A percentile compares a stretch with the other conserved stretches of the same genome.
Evolutionary conservation across 495 filamentous ascomycete genomes (phyloP).

Genomic region (Tuber indicum): DNA sequence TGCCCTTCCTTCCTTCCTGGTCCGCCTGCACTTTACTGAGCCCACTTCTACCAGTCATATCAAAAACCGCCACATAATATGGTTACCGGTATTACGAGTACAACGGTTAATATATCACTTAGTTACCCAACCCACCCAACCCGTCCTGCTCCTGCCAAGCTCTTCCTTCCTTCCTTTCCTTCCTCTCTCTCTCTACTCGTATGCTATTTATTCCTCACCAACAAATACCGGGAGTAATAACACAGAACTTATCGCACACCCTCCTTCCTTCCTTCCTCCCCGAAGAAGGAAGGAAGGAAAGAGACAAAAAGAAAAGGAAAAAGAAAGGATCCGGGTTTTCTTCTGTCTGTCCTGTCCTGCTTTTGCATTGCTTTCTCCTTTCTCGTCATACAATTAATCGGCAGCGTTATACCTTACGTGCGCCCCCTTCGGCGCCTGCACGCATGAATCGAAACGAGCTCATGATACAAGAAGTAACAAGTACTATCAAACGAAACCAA

Average conservation of each 20-base stretch:
- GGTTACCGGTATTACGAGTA: neutral
- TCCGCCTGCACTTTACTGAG: neutral
- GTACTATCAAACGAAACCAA: neutral
- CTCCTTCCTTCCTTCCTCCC: no score
- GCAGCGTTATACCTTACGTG: neutral
- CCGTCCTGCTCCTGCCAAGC: neutral
- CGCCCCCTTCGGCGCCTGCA: neutral
- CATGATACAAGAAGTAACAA: neutral
- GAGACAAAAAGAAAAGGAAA: neutral
- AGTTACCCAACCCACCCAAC: neutral
- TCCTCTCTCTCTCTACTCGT: neutral
- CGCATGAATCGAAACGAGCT: neutral
- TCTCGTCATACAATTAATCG: neutral
- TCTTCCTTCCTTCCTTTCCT: neutral
- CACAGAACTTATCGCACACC: neutral
- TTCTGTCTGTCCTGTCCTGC: neutral
- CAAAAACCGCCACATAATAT: neutral
- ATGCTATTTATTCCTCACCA: neutral
- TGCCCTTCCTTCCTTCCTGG: neutral
- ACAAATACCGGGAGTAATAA: neutral
- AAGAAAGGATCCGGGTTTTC: neutral
- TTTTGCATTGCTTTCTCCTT: neutral
- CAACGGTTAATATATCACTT: neutral
- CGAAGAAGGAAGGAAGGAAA: neutral
- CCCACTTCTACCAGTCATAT: neutral